phyloP scores from a whole-genome alignment of 2,329 filamentous ascomycete genomes.

The Trichoderma sp. region DNA sequence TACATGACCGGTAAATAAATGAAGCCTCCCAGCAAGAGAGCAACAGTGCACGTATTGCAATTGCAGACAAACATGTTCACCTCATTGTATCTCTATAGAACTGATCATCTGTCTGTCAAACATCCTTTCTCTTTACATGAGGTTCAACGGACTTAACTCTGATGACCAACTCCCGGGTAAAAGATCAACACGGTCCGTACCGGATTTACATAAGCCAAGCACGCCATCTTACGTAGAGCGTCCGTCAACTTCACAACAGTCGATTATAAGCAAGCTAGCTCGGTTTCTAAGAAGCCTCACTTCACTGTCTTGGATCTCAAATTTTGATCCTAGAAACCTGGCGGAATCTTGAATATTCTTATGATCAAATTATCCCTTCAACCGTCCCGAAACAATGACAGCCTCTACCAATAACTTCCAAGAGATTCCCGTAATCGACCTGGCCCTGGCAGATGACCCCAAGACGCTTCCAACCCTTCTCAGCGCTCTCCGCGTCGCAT shows the following conservation, averaged over 20 bases:
- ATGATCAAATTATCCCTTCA: not conserved
- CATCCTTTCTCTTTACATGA: not conserved
- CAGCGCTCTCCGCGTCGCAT: slow-evolving; percentile 45
- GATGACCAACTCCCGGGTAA: not conserved
- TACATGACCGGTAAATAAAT: not conserved
- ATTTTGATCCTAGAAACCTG: not conserved
- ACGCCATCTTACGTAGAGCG: not conserved
- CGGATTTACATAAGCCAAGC: slow-evolving; percentile 8
- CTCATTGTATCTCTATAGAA: not conserved
- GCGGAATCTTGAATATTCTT: not conserved
- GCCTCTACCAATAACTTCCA: slow-evolving; percentile 31
- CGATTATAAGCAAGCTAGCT: not conserved
- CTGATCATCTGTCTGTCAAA: not conserved
- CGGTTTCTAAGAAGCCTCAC: not conserved
- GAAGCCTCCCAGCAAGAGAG: not conserved
- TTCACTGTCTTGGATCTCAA: not conserved
- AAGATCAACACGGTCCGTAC: not conserved
- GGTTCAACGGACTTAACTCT: not conserved
- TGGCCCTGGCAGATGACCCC: slow-evolving; percentile 44
- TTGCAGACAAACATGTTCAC: not conserved
- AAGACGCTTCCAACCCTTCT: slow-evolving; percentile 41
- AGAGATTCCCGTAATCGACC: slow-evolving; percentile 51
- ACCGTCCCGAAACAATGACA: not conserved
- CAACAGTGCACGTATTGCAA: not conserved
- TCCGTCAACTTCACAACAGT: not conserved